Percentiles rank a stretch among this genome's conserved stretches.
Evolutionary conservation across 2,329 filamentous ascomycete genomes (phyloP).

Genomic region (Aspergillus nomiae): DNA sequence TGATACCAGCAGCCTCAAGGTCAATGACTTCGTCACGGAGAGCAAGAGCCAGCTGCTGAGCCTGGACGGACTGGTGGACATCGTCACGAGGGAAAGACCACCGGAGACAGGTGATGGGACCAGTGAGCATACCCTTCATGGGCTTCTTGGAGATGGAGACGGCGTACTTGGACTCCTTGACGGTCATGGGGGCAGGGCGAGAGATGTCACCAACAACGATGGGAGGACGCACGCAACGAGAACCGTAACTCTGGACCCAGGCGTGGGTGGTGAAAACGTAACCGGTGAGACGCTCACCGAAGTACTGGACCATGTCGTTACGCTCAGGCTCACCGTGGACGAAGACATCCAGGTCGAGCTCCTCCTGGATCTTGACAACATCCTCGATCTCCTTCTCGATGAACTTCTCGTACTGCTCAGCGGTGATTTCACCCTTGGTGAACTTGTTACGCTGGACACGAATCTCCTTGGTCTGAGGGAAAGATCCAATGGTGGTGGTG

Average conservation of each 20-base stretch:
- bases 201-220: slow-evolving; percentile 99
- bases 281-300: slow-evolving; percentile 93
- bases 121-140: slow-evolving; percentile 99
- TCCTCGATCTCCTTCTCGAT: slow-evolving; percentile 98
- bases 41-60: slow-evolving; percentile 96
- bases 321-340: slow-evolving; percentile 99
- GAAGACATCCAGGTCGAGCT: slow-evolving; percentile 94
- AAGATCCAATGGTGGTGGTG: slow-evolving; percentile 98
- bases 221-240: slow-evolving; percentile 94
- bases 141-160: slow-evolving; percentile 95
- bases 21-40: slow-evolving; percentile 98
- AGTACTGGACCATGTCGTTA: slow-evolving; percentile 99
- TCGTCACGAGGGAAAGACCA: slow-evolving; percentile 99
- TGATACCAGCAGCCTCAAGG: slow-evolving; percentile 93
- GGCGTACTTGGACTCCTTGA: slow-evolving; percentile 99
- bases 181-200: slow-evolving; percentile 94
- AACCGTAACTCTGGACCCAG: slow-evolving; percentile 98
- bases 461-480: slow-evolving; percentile 99
- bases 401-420: slow-evolving; percentile 94
- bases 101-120: slow-evolving; percentile 95
- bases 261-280: slow-evolving; percentile 99
- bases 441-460: slow-evolving; percentile 96
- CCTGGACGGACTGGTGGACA: slow-evolving; percentile 98
- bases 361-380: slow-evolving; percentile 94
- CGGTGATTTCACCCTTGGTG: slow-evolving; percentile 96